These are phyloP conservation scores for Singerocomus inundabilis DNA, from an alignment of 1,284 basidiomycete species.

Conservation along the genomic window DNA sequence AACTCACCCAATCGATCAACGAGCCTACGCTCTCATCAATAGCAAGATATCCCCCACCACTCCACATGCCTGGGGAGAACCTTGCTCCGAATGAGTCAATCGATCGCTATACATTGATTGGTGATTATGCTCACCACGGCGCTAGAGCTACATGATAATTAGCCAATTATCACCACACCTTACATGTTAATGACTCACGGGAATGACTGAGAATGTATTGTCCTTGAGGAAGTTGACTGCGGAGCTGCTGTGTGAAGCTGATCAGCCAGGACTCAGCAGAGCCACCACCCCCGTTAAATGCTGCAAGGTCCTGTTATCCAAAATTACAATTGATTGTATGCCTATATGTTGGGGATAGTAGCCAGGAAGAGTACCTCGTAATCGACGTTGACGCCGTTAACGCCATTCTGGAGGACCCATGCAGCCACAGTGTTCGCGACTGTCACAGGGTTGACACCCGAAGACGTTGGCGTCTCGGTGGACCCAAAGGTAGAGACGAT, in stretches of 20 bases:
- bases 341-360: not conserved
- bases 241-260: slow-evolving; percentile 42
- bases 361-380: slow-evolving; percentile 40
- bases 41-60: slow-evolving; percentile 53
- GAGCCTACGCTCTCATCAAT: slow-evolving; percentile 52
- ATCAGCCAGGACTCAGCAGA: slow-evolving; percentile 44
- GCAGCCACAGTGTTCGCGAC: slow-evolving; percentile 48
- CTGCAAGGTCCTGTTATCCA: slow-evolving; percentile 43
- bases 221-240: slow-evolving; percentile 37
- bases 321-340: not conserved
- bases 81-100: slow-evolving; percentile 6
- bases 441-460: slow-evolving; percentile 37
- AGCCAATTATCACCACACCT: slow-evolving; percentile 3
- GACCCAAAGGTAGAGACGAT: slow-evolving; percentile 58
- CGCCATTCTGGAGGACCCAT: slow-evolving; percentile 47
- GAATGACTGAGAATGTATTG: slow-evolving; percentile 41
- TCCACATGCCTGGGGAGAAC: slow-evolving; percentile 29
- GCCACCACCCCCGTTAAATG: slow-evolving; percentile 42
- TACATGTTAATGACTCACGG: slow-evolving; percentile 27
- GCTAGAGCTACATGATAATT: slow-evolving; percentile 23
- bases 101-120: not conserved
- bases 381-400: slow-evolving; percentile 60
- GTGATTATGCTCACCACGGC: slow-evolving; percentile 23
- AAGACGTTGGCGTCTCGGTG: slow-evolving; percentile 43
- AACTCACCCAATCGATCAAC: slow-evolving; percentile 51